Evolutionary conservation across 108 stramenopile genomes (phyloP).

Genomic region (Licmophora abbreviata): DNA sequence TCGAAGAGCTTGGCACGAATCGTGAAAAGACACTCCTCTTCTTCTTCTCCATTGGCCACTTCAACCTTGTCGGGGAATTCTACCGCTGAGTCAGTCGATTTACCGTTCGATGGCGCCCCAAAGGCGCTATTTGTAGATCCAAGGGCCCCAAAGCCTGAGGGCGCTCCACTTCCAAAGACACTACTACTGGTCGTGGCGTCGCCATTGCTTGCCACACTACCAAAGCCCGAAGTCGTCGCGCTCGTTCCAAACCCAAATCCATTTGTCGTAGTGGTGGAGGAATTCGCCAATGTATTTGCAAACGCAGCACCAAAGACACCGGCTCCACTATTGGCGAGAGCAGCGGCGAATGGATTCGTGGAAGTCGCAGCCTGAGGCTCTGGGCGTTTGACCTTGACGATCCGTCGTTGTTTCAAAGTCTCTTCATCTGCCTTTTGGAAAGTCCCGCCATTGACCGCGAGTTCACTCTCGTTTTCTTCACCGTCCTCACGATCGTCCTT

Average conservation of each 20-base stretch:
- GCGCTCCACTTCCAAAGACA: neutral
- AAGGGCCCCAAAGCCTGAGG: neutral
- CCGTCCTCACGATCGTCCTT: constrained; percentile 24
- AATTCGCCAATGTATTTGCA: neutral
- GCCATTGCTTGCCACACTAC: neutral
- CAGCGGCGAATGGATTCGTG: neutral
- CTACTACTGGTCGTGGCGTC: neutral
- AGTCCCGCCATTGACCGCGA: neutral
- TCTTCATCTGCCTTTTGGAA: constrained; percentile 26
- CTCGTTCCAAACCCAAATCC: neutral
- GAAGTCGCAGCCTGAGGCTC: neutral
- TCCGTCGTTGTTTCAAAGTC: constrained; percentile 21
- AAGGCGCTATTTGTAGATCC: neutral
- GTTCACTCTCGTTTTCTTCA: constrained; percentile 4
- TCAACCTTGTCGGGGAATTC: constrained; percentile 17
- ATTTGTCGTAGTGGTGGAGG: neutral
- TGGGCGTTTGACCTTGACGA: constrained; percentile 32
- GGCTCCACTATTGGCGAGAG: neutral
- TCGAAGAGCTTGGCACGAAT: constrained; percentile 44
- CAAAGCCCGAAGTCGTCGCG: constrained; percentile 1
- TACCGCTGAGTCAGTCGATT: neutral
- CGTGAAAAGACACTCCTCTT: constrained; percentile 43
- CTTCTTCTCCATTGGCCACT: constrained; percentile 60
- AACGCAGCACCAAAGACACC: neutral
- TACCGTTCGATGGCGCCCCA: neutral